These are phyloP conservation scores for Stereocaulon alpinum DNA, from an alignment of 495 filamentous ascomycete genomes.

Conservation along the genomic window DNA sequence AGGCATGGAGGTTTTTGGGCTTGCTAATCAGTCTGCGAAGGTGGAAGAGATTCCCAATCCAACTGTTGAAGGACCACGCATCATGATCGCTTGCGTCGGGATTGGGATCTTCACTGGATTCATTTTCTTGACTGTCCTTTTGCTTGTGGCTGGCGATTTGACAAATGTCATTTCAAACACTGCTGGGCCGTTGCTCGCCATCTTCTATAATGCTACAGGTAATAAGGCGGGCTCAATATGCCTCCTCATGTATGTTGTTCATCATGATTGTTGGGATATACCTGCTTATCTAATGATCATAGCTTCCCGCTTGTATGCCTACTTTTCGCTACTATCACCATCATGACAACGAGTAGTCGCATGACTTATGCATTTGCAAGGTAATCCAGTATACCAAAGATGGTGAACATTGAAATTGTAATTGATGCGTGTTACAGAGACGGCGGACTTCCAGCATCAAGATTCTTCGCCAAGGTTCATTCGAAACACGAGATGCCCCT, in stretches of 20 bases:
- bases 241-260: slow-evolving; percentile 46
- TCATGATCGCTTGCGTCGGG: slow-evolving; percentile 61
- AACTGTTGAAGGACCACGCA: slow-evolving; percentile 52
- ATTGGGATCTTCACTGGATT: slow-evolving; percentile 61
- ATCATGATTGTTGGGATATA: slow-evolving; percentile 12
- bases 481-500: slow-evolving; percentile 53
- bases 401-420: not conserved
- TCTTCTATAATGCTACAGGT: slow-evolving; percentile 58
- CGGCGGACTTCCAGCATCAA: slow-evolving; percentile 57
- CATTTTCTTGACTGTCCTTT: slow-evolving; percentile 54
- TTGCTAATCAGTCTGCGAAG: slow-evolving; percentile 18
- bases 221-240: slow-evolving; percentile 57
- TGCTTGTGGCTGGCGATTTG: slow-evolving; percentile 53
- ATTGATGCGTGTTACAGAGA: slow-evolving; percentile 36
- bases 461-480: slow-evolving; percentile 54
- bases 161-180: slow-evolving; percentile 49
- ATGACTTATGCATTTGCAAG: slow-evolving; percentile 70
- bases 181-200: slow-evolving; percentile 57
- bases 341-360: slow-evolving; percentile 67
- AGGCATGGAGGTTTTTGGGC: slow-evolving; percentile 9
- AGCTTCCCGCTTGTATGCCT: slow-evolving; percentile 63
- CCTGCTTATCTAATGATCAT: slow-evolving; percentile 22
- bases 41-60: slow-evolving; percentile 61
- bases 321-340: slow-evolving; percentile 57
- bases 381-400: slow-evolving; percentile 21